Base-by-base conservation (phyloP, 202 grass and related monocot genomes). In the Panicum hallii region DNA sequence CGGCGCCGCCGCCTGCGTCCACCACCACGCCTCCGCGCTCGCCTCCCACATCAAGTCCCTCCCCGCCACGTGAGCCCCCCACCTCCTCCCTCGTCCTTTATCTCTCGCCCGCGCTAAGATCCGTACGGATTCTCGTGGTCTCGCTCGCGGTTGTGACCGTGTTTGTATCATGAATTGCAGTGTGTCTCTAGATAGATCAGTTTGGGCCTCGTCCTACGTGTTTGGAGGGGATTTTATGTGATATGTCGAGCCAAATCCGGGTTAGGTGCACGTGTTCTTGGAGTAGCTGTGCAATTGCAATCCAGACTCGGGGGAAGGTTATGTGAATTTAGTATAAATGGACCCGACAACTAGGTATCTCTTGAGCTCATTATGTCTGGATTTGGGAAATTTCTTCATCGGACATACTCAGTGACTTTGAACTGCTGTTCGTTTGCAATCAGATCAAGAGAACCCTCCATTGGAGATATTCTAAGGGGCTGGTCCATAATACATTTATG, bases 1-100 rank as follows among this genome's bases (percentile, higher is more conserved):
- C 74, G 89, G 89, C 43, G 84, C 91, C 79, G 85, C 92, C 67
- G 89, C 91, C 36, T 97, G 94, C 84, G 85, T 92, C 75, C 88
- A 90, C 78, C 88, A 92, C 64, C 89, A 93, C 65, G 90, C 85
- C 79, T 57, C 88, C 41, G 63, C 84, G 66, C 86, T 93, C 36
- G 78, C 75, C 44, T 85, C 75, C 87, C 40, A 77, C 67, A 56
- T 90, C 74, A 88, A 86, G 79, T 63, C 57, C 60, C 83, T 89
- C 12, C 87, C 79, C 41, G 72, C 90, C n/a, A 84, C 79, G 91
- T 88, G 64, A 41, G 55, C 9, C 2, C 46, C 10, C 11, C 63
- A 1, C 10, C 58, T 12, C 58, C 56, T 26, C 56, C 22, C 16
- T 55, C 53, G 19, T 55, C 6, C 15, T 53, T 53, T 16, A 3